Evolutionary conservation across 202 grass and related monocot species (phyloP).

Genomic region (Panicum virgatum): DNA sequence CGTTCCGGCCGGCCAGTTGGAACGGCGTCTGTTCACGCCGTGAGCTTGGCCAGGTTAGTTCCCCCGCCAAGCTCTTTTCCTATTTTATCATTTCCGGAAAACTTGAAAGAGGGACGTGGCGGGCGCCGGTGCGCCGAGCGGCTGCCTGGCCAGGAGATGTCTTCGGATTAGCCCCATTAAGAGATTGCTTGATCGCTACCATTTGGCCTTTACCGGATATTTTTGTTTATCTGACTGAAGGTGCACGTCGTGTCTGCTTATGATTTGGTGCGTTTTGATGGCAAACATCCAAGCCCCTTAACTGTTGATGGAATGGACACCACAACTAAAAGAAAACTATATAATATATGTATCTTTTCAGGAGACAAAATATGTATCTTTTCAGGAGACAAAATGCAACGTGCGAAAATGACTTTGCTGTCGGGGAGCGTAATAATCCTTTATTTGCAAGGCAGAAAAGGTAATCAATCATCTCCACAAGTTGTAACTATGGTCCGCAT

Average conservation of each 20-base stretch:
- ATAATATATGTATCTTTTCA: neutral
- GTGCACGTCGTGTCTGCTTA: neutral
- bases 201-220: neutral
- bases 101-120: neutral
- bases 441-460: neutral
- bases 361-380: neutral
- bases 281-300: neutral
- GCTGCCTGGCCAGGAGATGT: neutral
- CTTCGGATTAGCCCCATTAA: too few relatives aligned
- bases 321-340: too few relatives aligned
- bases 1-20: too few relatives aligned
- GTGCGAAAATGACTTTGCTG: neutral
- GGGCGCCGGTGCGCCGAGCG: neutral
- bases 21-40: neutral
- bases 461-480: neutral
- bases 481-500: too few relatives aligned
- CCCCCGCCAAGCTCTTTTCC: neutral
- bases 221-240: neutral
- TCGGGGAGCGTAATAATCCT: neutral
- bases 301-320: neutral
- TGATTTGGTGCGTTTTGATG: neutral
- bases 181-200: neutral
- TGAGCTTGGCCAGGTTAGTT: neutral
- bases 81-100: neutral
- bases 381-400: neutral